Percentiles rank a stretch among this genome's conserved stretches.
Conservation (phyloP, 2,329 filamentous ascomycete species). For the Fusarium incarnatum region DNA sequence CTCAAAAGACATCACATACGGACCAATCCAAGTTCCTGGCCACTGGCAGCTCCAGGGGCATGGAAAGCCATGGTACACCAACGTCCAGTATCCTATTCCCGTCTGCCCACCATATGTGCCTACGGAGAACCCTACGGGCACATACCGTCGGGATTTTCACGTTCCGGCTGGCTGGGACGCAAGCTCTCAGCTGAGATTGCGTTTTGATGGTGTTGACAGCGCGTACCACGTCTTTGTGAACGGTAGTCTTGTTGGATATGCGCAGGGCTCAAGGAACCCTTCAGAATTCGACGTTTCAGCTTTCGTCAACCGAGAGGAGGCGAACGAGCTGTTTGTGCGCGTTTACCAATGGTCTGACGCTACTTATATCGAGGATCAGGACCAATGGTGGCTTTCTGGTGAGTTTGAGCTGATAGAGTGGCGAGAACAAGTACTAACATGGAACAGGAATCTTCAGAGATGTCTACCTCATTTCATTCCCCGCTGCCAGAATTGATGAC, state of each 20-base stretch:
- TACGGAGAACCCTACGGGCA: slow-evolving; percentile 72
- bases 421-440: slow-evolving; percentile 45
- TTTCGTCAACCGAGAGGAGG: slow-evolving; percentile 53
- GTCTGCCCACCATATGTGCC: slow-evolving; percentile 73
- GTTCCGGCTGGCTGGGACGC: slow-evolving; percentile 62
- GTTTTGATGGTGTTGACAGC: slow-evolving; percentile 79
- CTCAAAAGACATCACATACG: slow-evolving; percentile 61
- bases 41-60: slow-evolving; percentile 79
- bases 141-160: slow-evolving; percentile 67
- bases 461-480: slow-evolving; percentile 70
- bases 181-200: slow-evolving; percentile 67
- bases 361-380: slow-evolving; percentile 76
- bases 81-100: slow-evolving; percentile 73
- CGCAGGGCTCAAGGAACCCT: slow-evolving; percentile 75
- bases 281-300: slow-evolving; percentile 75
- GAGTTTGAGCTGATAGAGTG: slow-evolving; percentile 55
- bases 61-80: slow-evolving; percentile 76
- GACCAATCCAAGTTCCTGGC: slow-evolving; percentile 69
- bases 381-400: slow-evolving; percentile 77
- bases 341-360: slow-evolving; percentile 79
- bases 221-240: slow-evolving; percentile 79
- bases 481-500: slow-evolving; percentile 66
- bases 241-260: slow-evolving; percentile 72
- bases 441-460: slow-evolving; percentile 70
- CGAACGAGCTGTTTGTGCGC: slow-evolving; percentile 70